phyloP scores from a whole-genome alignment of 2,329 filamentous ascomycete species.

The Talaromyces marneffei region DNA sequence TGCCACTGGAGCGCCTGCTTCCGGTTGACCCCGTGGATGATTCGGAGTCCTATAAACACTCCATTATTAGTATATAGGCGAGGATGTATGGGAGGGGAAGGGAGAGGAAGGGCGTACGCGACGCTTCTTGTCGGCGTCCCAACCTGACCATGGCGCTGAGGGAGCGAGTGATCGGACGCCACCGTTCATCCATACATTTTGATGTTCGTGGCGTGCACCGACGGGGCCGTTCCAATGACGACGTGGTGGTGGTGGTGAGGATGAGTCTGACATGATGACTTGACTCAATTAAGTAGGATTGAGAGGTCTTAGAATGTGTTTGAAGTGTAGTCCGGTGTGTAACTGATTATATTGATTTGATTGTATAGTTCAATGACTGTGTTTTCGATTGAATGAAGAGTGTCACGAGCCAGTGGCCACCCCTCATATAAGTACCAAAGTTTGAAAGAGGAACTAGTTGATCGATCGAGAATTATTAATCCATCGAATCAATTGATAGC shows the following conservation, averaged over 20 bases:
- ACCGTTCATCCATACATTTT: constrained; percentile 32
- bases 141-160: constrained; percentile 19
- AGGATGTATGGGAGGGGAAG: not conserved
- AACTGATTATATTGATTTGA: not conserved
- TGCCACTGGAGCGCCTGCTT: not conserved
- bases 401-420: not conserved
- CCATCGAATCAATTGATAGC: not conserved
- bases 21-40: constrained; percentile 21
- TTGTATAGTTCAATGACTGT: not conserved
- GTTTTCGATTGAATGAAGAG: not conserved
- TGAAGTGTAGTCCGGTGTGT: not conserved
- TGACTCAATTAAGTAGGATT: not conserved
- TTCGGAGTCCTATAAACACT: constrained; percentile 5
- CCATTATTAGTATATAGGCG: not conserved
- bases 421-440: not conserved
- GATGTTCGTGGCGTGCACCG: constrained; percentile 32
- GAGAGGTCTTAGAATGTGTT: not conserved
- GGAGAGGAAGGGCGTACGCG: constrained; percentile 21
- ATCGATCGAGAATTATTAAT: not conserved
- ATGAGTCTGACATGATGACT: constrained; percentile 9
- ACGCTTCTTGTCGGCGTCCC: constrained; percentile 19
- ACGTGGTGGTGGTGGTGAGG: constrained; percentile 15
- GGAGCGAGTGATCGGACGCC: constrained; percentile 25
- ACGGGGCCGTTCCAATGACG: constrained; percentile 33
- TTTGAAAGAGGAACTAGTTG: not conserved